Conservation (phyloP, 2,329 filamentous ascomycete species). For the Claviceps sp. region DNA sequence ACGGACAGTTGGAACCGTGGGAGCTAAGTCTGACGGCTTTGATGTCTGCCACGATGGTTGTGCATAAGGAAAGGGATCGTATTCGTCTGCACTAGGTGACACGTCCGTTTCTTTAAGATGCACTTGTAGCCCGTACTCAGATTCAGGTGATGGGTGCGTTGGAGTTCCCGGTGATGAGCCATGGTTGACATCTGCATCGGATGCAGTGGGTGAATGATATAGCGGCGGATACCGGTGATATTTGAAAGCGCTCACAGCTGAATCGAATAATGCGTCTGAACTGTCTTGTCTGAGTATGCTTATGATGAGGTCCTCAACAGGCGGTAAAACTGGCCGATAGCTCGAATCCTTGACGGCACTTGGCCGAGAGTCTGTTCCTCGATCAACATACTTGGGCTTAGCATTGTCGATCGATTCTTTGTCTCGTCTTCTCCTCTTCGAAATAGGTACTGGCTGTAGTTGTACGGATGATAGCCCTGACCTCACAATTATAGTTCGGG, state of each 20-base stretch:
- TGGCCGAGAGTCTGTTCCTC: conserved; percentile 24
- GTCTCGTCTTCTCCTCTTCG: conserved; percentile 17
- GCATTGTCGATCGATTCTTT: conserved; percentile 8
- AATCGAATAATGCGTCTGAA: conserved; percentile 28
- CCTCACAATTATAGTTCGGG: conserved; percentile 16
- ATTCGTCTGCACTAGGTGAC: conserved; percentile 22
- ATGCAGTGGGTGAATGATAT: conserved; percentile 11
- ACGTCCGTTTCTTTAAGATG: not conserved
- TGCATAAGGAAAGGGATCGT: conserved; percentile 32
- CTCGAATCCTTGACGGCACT: conserved; percentile 9
- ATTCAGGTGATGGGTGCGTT: conserved; percentile 1
- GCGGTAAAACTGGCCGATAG: conserved; percentile 33
- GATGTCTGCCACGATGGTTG: conserved; percentile 13
- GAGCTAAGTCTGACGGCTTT: conserved; percentile 10
- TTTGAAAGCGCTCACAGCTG: conserved; percentile 32
- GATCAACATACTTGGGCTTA: conserved; percentile 23
- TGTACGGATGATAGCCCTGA: conserved; percentile 15
- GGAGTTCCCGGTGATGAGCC: conserved; percentile 15
- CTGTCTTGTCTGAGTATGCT: conserved; percentile 32
- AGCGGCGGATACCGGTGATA: conserved; percentile 15
- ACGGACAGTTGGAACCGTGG: conserved; percentile 16
- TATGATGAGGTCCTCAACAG: conserved; percentile 43
- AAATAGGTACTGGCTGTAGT: conserved; percentile 16
- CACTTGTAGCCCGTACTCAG: not conserved
- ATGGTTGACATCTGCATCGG: conserved; percentile 10